Evolutionary conservation across 495 filamentous ascomycete genomes (phyloP).

Genomic region (Aspergillus cavernicola): DNA sequence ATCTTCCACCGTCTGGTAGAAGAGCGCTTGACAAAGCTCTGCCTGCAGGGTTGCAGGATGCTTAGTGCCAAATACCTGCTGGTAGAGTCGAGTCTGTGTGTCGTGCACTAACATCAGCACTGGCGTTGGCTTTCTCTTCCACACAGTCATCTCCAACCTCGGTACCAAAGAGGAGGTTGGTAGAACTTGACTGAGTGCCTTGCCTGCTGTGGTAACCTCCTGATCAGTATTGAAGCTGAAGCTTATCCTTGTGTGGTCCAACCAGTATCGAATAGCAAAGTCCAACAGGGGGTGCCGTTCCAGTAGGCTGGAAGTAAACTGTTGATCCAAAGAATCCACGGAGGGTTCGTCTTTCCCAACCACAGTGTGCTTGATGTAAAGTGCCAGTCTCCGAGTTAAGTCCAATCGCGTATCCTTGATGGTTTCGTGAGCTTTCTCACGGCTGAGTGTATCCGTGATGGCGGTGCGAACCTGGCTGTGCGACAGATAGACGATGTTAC

Average conservation of each 20-base stretch:
- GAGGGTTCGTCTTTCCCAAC: conserved; percentile 29
- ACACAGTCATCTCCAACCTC: conserved; percentile 30
- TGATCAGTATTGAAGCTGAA: conserved; percentile 25
- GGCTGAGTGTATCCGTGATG: conserved; percentile 26
- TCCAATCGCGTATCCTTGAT: conserved; percentile 34
- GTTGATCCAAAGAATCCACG: conserved; percentile 21
- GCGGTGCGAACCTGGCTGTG: conserved; percentile 31
- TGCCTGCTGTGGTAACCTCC: conserved; percentile 21
- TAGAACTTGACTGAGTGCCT: conserved; percentile 28
- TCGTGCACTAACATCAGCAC: conserved; percentile 23
- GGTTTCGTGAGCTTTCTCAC: conserved; percentile 24
- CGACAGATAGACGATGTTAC: conserved; percentile 32
- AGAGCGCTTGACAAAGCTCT: conserved; percentile 16
- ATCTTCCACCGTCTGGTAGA: conserved; percentile 15
- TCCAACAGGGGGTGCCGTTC: conserved; percentile 30
- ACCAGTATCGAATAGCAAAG: conserved; percentile 37
- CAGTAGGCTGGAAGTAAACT: conserved; percentile 18
- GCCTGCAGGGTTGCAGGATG: conserved; percentile 21
- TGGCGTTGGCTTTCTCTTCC: conserved; percentile 29
- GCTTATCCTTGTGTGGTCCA: conserved; percentile 26
- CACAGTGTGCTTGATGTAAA: conserved; percentile 29
- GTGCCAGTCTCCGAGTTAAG: conserved; percentile 26
- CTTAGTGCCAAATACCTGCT: conserved; percentile 25
- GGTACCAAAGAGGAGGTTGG: conserved; percentile 25
- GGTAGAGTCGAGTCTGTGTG: conserved; percentile 25